A percentile compares a stretch with the other conserved stretches of the same genome.
Evolutionary conservation across 306 rosid genomes (phyloP).

Genomic region (Gastrolobium bilobum): DNA sequence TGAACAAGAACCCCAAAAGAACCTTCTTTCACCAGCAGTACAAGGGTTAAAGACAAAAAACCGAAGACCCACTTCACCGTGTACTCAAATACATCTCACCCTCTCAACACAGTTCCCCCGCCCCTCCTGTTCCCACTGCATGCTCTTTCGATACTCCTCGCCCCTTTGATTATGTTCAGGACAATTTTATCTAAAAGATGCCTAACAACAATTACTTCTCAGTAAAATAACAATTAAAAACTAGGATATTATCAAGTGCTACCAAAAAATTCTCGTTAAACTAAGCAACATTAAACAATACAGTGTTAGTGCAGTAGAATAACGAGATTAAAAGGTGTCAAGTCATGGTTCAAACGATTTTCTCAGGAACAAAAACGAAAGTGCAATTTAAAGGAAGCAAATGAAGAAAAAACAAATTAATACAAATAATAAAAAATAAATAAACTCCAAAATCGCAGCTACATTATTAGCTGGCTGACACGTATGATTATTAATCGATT

Average conservation of each 20-base stretch:
- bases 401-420: not conserved
- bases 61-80: too few species aligned
- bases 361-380: not conserved
- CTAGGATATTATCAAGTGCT: too few species aligned
- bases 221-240: not conserved
- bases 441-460: slow-evolving; percentile 47
- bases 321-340: not conserved
- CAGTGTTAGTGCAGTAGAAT: slow-evolving; percentile 3
- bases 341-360: not conserved
- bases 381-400: not conserved
- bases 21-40: too few species aligned
- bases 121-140: slow-evolving; percentile 60
- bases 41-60: too few species aligned
- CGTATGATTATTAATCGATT: not conserved
- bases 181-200: not conserved
- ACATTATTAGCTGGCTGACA: slow-evolving; percentile 49
- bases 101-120: too few species aligned
- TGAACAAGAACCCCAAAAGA: too few species aligned
- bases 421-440: slow-evolving; percentile 17
- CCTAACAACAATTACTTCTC: not conserved
- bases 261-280: slow-evolving; percentile 10
- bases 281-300: slow-evolving; percentile 33
- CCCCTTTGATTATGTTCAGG: slow-evolving; percentile 32
- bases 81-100: too few species aligned
- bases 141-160: slow-evolving; percentile 54